Conservation (phyloP, 1,139 yeast species). For the Geotrichum restrictum region DNA sequence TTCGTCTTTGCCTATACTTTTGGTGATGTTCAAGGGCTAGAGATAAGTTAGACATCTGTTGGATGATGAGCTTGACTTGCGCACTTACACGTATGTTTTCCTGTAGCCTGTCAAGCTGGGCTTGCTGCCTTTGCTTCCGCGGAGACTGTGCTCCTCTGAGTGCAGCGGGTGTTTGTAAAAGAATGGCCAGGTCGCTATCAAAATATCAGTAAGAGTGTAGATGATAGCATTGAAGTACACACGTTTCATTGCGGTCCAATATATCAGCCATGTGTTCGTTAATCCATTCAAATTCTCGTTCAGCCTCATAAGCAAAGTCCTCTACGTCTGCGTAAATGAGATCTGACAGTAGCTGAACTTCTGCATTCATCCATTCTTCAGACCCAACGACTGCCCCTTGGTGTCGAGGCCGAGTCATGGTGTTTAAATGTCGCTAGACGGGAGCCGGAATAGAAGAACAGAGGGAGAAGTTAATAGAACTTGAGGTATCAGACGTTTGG, state of each 20-base stretch:
- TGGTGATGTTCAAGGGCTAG: not conserved
- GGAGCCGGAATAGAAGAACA: no score
- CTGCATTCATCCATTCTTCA: slow-evolving; percentile 47
- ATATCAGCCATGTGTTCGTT: slow-evolving; percentile 34
- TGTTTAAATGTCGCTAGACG: no score
- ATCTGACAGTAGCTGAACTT: slow-evolving; percentile 37
- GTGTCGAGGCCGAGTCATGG: slow-evolving; percentile 10
- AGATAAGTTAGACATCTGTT: no score
- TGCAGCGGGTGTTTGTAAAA: slow-evolving; percentile 38
- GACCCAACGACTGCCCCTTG: slow-evolving; percentile 36
- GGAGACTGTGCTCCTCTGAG: slow-evolving; percentile 37
- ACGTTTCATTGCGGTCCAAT: slow-evolving; percentile 29
- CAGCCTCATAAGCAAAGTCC: slow-evolving; percentile 41
- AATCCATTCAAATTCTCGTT: slow-evolving; percentile 43
- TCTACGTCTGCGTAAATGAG: slow-evolving; percentile 38
- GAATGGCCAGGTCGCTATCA: slow-evolving; percentile 27
- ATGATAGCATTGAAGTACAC: slow-evolving; percentile 20
- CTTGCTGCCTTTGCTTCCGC: slow-evolving; percentile 29
- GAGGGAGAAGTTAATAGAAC: no score
- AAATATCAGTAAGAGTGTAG: not conserved
- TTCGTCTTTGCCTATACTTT: not conserved
- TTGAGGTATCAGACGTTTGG: no score
- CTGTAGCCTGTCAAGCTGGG: slow-evolving; percentile 25
- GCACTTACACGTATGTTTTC: slow-evolving; percentile 10
- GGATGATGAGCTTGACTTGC: no score